Base-by-base conservation (phyloP, 2,329 filamentous ascomycete genomes). In the Trichoderma oligosporum region DNA sequence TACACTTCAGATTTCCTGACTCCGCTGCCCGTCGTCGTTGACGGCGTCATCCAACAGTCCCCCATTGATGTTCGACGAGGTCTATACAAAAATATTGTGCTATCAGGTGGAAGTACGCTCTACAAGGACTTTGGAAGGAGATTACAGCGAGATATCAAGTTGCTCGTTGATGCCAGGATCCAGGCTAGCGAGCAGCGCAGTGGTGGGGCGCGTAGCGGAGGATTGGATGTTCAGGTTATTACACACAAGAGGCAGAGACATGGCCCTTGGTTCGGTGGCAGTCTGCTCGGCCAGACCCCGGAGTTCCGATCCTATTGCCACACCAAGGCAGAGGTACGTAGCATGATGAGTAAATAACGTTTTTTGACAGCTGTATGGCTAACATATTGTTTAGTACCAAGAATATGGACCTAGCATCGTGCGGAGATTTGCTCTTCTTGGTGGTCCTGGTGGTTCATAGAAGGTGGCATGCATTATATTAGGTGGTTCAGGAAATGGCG, bases 281-380 rank as follows among this genome's bases (percentile, higher is more conserved):
- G 91, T 76, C 80, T 99, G 75, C 80, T 99, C 60, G 95, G 93
- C 56, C 93, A 97, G 78, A 99, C 94, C 6, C 93, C 95, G 4
- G 95, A 99, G 75, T 99, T 99, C 82, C 85, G 91, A 72, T 97
- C 91, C 70, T 99, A 97, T 78, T 99, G 94, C 78, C 95, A 99
- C 76, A 99, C 89, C 57, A 94, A 94, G 79, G 85, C 84, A 27
- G 83, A 86, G 79, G 82, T 84, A 69, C 65, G 78, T 67, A 22
- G 7, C 22, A 46, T 3, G n/a, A 16, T 22, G 4, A 1, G 2
- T 16, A 5, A 7, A 7, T 4, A 14, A 6, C 1, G 5, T 18
- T n/a, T 18, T n/a, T 22, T 18, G 18, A 20, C 18, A 22, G n/a
- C 18, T 38, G 12, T 6, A n/a, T n/a, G 16, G 59, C 68, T 71